Evolutionary conservation across 768 basidiomycete genomes (phyloP).

Genomic region (Suillus plorans): DNA sequence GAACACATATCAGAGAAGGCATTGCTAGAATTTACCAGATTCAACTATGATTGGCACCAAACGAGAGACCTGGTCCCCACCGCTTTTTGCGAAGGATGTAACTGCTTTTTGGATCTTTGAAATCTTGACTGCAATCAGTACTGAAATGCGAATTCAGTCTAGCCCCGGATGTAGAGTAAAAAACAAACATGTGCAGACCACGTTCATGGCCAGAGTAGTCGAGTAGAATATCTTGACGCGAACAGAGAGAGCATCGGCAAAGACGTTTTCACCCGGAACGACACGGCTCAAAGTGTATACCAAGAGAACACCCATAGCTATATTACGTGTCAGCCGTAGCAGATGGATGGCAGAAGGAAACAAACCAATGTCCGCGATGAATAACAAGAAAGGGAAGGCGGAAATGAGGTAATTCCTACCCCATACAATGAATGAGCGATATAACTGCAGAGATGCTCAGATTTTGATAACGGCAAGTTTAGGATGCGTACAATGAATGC

Average conservation of each 20-base stretch:
- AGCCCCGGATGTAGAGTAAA: background rate
- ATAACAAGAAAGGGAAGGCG: conserved; percentile 22
- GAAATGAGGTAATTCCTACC: conserved; percentile 17
- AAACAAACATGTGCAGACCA: conserved; percentile 27
- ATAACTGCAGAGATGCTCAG: conserved; percentile 15
- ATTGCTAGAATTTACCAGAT: conserved; percentile 14
- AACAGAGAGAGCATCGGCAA: conserved; percentile 17
- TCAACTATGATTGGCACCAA: conserved; percentile 19
- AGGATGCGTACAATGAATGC: conserved; percentile 24
- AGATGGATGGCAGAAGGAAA: background rate
- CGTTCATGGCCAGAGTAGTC: conserved; percentile 24
- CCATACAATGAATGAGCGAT: conserved; percentile 27
- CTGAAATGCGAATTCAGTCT: conserved; percentile 8
- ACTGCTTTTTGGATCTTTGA: conserved; percentile 21
- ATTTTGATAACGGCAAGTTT: background rate
- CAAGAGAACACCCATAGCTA: conserved; percentile 21
- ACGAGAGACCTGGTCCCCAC: conserved; percentile 10
- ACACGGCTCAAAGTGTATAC: conserved; percentile 18
- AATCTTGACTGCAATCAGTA: conserved; percentile 23
- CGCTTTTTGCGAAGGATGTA: conserved; percentile 4
- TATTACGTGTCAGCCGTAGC: background rate
- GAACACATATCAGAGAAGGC: background rate
- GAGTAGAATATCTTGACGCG: conserved; percentile 26
- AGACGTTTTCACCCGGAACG: conserved; percentile 19
- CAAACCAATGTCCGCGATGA: conserved; percentile 28